These are phyloP conservation scores for Picea glauca DNA, from an alignment of 75 land plant genomes.

Conservation along the genomic window DNA sequence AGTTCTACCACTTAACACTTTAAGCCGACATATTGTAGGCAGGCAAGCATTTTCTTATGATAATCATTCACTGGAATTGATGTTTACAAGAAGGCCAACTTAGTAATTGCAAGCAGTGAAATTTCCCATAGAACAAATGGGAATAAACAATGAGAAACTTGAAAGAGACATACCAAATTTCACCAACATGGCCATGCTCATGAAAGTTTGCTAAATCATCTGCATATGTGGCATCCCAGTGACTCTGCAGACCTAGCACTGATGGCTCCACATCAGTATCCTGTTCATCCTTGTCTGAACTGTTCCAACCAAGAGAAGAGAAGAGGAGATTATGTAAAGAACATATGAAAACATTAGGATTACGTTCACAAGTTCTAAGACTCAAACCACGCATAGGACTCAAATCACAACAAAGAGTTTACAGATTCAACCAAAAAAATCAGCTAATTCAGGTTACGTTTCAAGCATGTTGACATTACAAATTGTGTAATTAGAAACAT, in stretches of 20 bases:
- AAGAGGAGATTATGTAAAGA: background rate
- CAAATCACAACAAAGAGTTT: background rate
- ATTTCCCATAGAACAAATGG: background rate
- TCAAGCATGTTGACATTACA: background rate
- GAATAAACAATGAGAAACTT: background rate
- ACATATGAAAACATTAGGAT: background rate
- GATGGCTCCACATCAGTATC: constrained; percentile 71
- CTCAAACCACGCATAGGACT: background rate
- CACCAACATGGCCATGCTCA: constrained; percentile 94
- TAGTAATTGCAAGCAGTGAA: background rate
- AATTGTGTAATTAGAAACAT: background rate
- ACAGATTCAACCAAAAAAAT: background rate
- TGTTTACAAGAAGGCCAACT: background rate
- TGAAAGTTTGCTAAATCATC: constrained; percentile 90
- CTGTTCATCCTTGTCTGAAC: constrained; percentile 88
- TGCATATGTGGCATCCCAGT: constrained; percentile 93
- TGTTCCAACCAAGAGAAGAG: constrained; percentile 20
- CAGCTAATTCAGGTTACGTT: background rate
- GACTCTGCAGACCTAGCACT: constrained; percentile 86
- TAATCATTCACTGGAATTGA: background rate
- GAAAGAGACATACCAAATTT: constrained; percentile 66
- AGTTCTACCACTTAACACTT: too few species aligned
- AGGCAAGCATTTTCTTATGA: background rate
- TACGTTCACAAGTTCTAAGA: background rate
- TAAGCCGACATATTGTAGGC: too few species aligned